phyloP scores from a whole-genome alignment of 495 filamentous ascomycete species.

The Penicillium canariense region DNA sequence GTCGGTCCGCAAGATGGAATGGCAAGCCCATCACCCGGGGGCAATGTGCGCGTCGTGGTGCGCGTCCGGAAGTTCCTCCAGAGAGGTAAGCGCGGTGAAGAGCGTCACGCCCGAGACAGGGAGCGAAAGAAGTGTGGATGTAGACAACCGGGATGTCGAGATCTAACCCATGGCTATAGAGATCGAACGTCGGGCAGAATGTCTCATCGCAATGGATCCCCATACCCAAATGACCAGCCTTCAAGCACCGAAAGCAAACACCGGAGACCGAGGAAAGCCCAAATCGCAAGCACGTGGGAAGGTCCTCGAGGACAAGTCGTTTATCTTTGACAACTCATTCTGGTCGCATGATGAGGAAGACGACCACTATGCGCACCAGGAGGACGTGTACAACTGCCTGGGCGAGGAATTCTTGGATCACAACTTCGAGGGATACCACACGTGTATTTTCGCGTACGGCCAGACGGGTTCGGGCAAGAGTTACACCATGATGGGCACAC shows the following conservation, averaged over 20 bases:
- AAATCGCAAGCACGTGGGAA: slow-evolving; percentile 68
- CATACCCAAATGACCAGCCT: slow-evolving; percentile 76
- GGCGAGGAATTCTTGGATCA: slow-evolving; percentile 98
- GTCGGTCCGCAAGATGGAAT: slow-evolving; percentile 29
- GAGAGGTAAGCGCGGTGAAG: slow-evolving; percentile 64
- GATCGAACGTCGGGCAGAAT: slow-evolving; percentile 72
- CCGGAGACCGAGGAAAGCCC: slow-evolving; percentile 61
- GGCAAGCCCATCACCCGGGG: slow-evolving; percentile 51
- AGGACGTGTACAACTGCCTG: slow-evolving; percentile 89
- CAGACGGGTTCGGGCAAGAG: slow-evolving; percentile 97
- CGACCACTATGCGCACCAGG: slow-evolving; percentile 77
- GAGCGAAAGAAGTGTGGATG: neutral
- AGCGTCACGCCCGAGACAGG: neutral
- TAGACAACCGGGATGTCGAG: neutral
- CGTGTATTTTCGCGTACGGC: slow-evolving; percentile 98
- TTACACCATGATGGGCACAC: slow-evolving; percentile 99
- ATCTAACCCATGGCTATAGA: slow-evolving; percentile 51
- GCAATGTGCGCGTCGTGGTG: slow-evolving; percentile 94
- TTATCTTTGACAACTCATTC: slow-evolving; percentile 97
- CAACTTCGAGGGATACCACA: slow-evolving; percentile 99
- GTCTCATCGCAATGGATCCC: slow-evolving; percentile 89
- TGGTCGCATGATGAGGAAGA: slow-evolving; percentile 83
- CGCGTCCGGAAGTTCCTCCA: slow-evolving; percentile 85
- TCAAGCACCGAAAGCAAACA: slow-evolving; percentile 56
- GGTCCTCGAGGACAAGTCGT: slow-evolving; percentile 79